These are phyloP conservation scores for Pythium volutum DNA, from an alignment of 352 stramenopile genomes.

Conservation along the genomic window DNA sequence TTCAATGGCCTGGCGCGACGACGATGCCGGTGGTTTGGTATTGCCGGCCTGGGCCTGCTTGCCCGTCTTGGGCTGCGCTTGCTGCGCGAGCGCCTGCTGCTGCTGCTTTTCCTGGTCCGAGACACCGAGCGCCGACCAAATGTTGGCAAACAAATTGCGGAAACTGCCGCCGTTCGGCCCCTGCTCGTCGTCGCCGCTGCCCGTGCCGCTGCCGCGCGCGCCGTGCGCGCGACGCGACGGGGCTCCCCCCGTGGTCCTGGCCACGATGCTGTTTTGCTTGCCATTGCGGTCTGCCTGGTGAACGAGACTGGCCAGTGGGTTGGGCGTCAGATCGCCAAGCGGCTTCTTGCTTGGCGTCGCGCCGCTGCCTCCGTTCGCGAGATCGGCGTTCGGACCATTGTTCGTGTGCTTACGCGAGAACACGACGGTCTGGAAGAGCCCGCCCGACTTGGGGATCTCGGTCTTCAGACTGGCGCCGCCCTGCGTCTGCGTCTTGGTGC, in stretches of 20 bases:
- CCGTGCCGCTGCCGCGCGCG: not conserved
- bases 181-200: slow-evolving; percentile 23
- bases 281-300: slow-evolving; percentile 64
- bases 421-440: slow-evolving; percentile 59
- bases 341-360: slow-evolving; percentile 35
- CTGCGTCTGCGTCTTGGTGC: slow-evolving; percentile 34
- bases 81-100: slow-evolving; percentile 9
- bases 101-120: slow-evolving; percentile 55
- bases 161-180: slow-evolving; percentile 44
- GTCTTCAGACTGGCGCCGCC: slow-evolving; percentile 19
- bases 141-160: slow-evolving; percentile 64
- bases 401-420: slow-evolving; percentile 67
- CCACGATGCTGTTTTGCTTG: slow-evolving; percentile 44
- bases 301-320: slow-evolving; percentile 56
- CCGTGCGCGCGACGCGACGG: slow-evolving; percentile 22
- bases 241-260: slow-evolving; percentile 3
- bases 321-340: slow-evolving; percentile 37
- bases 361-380: slow-evolving; percentile 15
- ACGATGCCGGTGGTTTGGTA: slow-evolving; percentile 8
- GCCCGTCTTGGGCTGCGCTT: slow-evolving; percentile 16
- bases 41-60: slow-evolving; percentile 3
- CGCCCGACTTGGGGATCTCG: slow-evolving; percentile 27
- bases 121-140: slow-evolving; percentile 61
- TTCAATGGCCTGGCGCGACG: slow-evolving; percentile 39
- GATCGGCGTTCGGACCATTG: slow-evolving; percentile 37